Conservation (phyloP, 148 eudicot species). For the Silene latifolia region DNA sequence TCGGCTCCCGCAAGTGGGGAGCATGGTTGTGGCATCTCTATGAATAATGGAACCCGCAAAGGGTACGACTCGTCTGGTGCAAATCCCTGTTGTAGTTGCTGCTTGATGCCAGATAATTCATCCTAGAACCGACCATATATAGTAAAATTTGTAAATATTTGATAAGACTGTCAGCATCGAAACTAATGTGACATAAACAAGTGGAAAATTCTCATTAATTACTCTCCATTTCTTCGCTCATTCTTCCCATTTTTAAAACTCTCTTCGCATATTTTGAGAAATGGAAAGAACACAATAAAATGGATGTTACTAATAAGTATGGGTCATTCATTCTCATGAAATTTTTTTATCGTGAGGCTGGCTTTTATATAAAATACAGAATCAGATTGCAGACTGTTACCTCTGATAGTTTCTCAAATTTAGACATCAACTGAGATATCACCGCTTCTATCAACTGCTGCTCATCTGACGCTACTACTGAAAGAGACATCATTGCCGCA, state of each 20-base stretch:
- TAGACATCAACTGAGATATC: conserved; percentile 44
- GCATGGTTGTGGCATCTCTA: conserved; percentile 74
- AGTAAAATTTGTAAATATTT: not conserved
- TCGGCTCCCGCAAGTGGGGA: conserved; percentile 60
- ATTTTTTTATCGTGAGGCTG: not conserved
- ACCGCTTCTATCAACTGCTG: conserved; percentile 57
- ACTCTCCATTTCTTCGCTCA: too few relatives aligned
- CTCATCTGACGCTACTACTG: conserved; percentile 43
- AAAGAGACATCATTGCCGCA: conserved; percentile 56
- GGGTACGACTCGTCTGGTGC: conserved; percentile 77
- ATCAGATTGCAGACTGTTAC: conserved; percentile 29
- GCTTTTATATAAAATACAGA: not conserved
- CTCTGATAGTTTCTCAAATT: conserved; percentile 59
- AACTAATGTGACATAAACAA: too few relatives aligned
- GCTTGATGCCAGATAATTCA: conserved; percentile 51
- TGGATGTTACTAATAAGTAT: not conserved
- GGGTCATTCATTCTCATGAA: not conserved
- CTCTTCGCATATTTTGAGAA: too few relatives aligned
- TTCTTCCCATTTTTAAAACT: too few relatives aligned
- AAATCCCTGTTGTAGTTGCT: conserved; percentile 60
- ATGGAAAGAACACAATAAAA: too few relatives aligned
- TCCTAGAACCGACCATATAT: conserved; percentile 36
- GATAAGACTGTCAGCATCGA: too few relatives aligned
- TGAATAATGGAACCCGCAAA: conserved; percentile 49
- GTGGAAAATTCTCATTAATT: too few relatives aligned